Base-by-base conservation (phyloP, 116 monocot species). In the Cymodocea nodosa region DNA sequence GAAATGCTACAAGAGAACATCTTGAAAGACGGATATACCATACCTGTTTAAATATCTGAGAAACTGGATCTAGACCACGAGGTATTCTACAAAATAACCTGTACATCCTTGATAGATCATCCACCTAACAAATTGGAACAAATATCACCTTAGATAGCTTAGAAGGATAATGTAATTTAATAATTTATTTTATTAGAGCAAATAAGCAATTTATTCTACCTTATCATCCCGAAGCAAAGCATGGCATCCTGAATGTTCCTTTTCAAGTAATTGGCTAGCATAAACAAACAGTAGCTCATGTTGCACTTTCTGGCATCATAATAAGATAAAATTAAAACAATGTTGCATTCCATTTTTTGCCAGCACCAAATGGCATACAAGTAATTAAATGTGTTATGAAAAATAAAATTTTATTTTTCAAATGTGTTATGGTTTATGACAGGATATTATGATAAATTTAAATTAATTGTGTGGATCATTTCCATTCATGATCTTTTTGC, bases 101-200 rank as follows among this genome's bases (percentile, higher is more conserved):
- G 62, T 78, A 99, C 98, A 99, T 89, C 62, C 98, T 86, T 74
- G 98, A 92, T 17, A 99, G 83, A 67, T 99, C 98, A 57, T 99
- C 86, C 59, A 92, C 92, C 98, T 99, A 63, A 22, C 8, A 66
- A 60, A 51, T 52, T 2, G 50, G 23, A 65, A 20, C 40, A 51
- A 65, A 65, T 16, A 23, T 65, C 65, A 65, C 12, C 13, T 50
- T 16, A 12, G 44, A 44, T 50, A 65, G 25, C 23, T 65, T 25
- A 51, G 20, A 44, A 65, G 44, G 64, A 64, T 6, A 20, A 22
- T 48, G 23, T 11, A 65, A n/a, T 3, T 23, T 0, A 37, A 18
- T 56, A 16, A 15, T 44, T 44, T 10, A 19, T 36, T 36, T n/a
- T 10, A 62, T 62, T 19, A 62, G 37, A 39, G 18, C 16, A 37